Base-by-base conservation (phyloP, 805 yeast species). In the Kluyveromyces wickerhamii region DNA sequence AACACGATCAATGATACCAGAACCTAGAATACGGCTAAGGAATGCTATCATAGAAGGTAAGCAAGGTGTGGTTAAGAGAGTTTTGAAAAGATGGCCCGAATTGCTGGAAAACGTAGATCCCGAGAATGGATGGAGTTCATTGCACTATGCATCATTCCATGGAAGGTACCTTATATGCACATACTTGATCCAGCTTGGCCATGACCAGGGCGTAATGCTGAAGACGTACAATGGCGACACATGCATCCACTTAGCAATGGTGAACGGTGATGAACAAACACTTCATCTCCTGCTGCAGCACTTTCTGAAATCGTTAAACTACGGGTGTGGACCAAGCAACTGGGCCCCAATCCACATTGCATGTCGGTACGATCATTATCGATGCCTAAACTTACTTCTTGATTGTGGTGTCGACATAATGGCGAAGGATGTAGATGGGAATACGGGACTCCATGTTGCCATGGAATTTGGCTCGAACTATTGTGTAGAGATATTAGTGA, bases 371-470 rank as follows among this genome's bases (percentile, higher is more conserved):
- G 83, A 84, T 35, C 72, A 67, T 51, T 69, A 69, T 38, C 79
- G 76, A 23, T 79, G 88, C 43, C 64, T 80, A 29, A 73, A 69
- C 41, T 57, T 83, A 27, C 59, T 86, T 14, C 59, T 85, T 4
- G 80, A 80, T 23, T 72, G 79, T 37, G 92, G 88, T 7, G 94
- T 94, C 2, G 80, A 84, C 47, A 66, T 86, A 29, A 77, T 81
- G 45, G 54, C 75, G 4, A 77, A 74, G 36, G 95, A 92, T 52
- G 61, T 65, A 7, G 71, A 72, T 11, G 94, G 92, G 1, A 83
- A 86, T 50, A 78, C 94, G 2, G 85, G 95, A 0, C 60, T 89
- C 27, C 97, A 89, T 57, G 64, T 81, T 34, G 94, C 96, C 0
- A 69, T 84, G 44, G 79, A 80, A 36, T 73, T 68, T 46, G 89